Evolutionary conservation across 176 grass and related monocot species (phyloP).

Genomic region (Oryza australiensis): DNA sequence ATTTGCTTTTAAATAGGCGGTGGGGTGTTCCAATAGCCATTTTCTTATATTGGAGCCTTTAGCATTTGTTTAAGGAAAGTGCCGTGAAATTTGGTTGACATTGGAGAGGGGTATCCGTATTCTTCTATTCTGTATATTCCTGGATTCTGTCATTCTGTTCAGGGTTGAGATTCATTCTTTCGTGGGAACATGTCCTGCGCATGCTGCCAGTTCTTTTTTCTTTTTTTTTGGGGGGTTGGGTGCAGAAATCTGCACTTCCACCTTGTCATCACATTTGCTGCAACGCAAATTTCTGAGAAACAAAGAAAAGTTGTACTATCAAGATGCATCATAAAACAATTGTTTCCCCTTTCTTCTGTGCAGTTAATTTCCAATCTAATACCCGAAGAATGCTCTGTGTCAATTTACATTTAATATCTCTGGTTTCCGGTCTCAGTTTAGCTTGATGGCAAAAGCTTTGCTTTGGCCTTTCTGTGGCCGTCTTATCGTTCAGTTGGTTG

Average conservation of each 20-base stretch:
- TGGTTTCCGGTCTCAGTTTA: too few relatives aligned
- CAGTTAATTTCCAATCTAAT: not conserved
- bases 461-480: too few relatives aligned
- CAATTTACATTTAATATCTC: too few relatives aligned
- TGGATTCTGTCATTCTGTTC: not conserved
- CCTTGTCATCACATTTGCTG: constrained; percentile 1
- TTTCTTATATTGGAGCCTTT: not conserved
- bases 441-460: too few relatives aligned
- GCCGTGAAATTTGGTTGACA: not conserved
- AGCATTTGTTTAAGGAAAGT: constrained; percentile 18
- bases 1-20: not conserved
- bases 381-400: too few relatives aligned
- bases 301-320: not conserved
- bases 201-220: constrained; percentile 30
- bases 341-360: not conserved
- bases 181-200: not conserved
- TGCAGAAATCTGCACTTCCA: constrained; percentile 34
- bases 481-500: too few relatives aligned
- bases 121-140: constrained; percentile 38
- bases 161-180: constrained; percentile 29
- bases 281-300: not conserved
- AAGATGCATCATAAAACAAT: constrained; percentile 23
- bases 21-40: not conserved
- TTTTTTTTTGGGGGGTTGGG: too few relatives aligned
- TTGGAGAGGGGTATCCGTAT: constrained; percentile 22